Base-by-base conservation (phyloP, 2,329 filamentous ascomycete species). In the Westerdykella sp. region DNA sequence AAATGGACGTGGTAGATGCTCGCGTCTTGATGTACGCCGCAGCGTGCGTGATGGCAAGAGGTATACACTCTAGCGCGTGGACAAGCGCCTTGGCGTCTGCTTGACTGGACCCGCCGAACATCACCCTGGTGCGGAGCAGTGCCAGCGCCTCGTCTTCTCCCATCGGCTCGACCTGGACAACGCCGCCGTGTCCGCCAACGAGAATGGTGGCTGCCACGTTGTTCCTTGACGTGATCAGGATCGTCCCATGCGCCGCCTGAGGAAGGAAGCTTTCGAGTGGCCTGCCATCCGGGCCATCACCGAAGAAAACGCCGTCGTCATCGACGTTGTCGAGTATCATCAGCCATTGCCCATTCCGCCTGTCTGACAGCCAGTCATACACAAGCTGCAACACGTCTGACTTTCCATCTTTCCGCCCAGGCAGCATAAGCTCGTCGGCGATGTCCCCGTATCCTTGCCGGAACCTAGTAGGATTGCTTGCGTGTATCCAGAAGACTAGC, bases 121-220 rank as follows among this genome's bases (percentile, higher is more conserved):
- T 11, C 16, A 61, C 41, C 39, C 50, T 58, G 11, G 45, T 57
- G 18, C 48, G 16, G 13, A 62, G 45, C 12, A 66, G 53, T 2
- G 36, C 38, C 10, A 54, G 30, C n/a, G 55, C 53, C 5, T 56
- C 34, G 10, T 42, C 42, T 30, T 53, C 37, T 5, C 46, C 39
- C 60, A 65, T 65, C 4, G 53, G 50, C 6, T 45, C 23, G 2
- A 65, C 47, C 10, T 40, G 13, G 14, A 59, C 37, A 4, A 60
- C 44, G 12, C 47, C 28, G 5, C 39, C 25, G 3, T 48, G 14
- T 12, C 44, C 23, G 12, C 47, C 51, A 0, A 51, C 47, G 1
- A 65, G 25, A 28, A 40, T 40, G 2, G 21, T 14, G 2, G 54
- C 56, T 12, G 44, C 51, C 18, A 34, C 23, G 35, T 39, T 46